A percentile compares a stretch with the other conserved stretches of the same genome.
These are phyloP conservation scores for Solanum boliviense DNA, from an alignment of 257 asterid genomes.

Conservation along the genomic window DNA sequence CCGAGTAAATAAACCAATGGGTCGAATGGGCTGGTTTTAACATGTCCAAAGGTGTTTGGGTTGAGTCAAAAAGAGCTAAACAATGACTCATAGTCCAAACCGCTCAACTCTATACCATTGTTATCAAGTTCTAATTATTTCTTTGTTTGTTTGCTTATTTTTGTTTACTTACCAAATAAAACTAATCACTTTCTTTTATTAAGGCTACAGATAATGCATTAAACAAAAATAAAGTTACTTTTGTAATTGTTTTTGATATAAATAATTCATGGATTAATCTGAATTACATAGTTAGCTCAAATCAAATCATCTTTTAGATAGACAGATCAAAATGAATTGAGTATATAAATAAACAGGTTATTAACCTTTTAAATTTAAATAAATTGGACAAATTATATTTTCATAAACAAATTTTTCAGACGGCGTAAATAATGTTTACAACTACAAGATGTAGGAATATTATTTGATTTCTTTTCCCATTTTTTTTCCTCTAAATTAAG, in stretches of 20 bases:
- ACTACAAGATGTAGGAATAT: too few species aligned
- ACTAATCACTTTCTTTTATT: not conserved
- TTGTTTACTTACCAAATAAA: not conserved
- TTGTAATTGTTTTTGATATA: not conserved
- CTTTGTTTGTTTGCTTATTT: not conserved
- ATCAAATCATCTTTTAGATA: not conserved
- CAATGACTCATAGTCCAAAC: not conserved
- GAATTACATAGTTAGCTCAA: not conserved
- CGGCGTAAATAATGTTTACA: too few species aligned
- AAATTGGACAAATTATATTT: not conserved
- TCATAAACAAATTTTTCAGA: not conserved
- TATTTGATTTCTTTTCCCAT: not conserved
- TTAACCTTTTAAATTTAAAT: not conserved
- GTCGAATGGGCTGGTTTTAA: not conserved
- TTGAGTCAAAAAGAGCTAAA: not conserved
- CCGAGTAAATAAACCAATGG: not conserved
- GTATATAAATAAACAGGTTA: accelerated
- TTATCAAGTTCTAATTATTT: not conserved
- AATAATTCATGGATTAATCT: not conserved
- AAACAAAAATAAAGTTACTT: too few species aligned
- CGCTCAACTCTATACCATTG: not conserved
- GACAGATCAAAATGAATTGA: not conserved
- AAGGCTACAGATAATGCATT: not conserved
- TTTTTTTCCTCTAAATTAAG: not conserved
- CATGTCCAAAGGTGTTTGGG: not conserved